Evolutionary conservation across 163 green algal genomes (phyloP), one percentile per base, ranked within the genome.

Genomic region (Scenedesmus sp.): DNA sequence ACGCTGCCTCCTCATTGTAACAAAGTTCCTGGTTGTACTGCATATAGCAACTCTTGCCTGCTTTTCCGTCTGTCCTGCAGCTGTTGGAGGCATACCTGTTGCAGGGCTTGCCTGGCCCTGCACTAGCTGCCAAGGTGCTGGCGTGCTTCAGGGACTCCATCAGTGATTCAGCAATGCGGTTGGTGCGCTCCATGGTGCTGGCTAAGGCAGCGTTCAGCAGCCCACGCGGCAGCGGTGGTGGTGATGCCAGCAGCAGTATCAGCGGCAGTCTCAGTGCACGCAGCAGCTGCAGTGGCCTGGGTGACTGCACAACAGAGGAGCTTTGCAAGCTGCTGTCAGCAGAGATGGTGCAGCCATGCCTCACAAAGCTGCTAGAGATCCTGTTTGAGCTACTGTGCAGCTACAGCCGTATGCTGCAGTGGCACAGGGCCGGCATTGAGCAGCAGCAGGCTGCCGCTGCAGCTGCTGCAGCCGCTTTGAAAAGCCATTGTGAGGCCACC

Each of bases 81-180:
- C 93, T 98, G 62, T 89, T 98, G 91, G 96, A 97, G 91, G 96
- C 94, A 15, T 97, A 97, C 92, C 90, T 97, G 88, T 95, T 97
- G 60, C 94, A 97, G 90, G 95, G 94, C 88, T 95, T 95, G 60
- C 84, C 88, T 20, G 92, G 90, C 60, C n/a, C 76, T 6, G 82
- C 89, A 9, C 92, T 97, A 66, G 92, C 92, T 2, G 91, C 94
- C 79, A 96, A 96, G 73, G 94, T 97, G 64, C 90, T 95, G 86
- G 84, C 94, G 59, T 91, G 90, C 86, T 97, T 96, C 91, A 90
- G 90, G 67, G 94, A 95, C 18, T 88, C 92, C 13, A 88, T 96
- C 7, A 82, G 90, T 81, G 94, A 95, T 73, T 82, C 90, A 8
- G 94, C 93, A 13, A 91, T 92, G 15, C 90, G 93, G 6, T 81